Conservation (phyloP, 306 rosid species). For the Cucurbita argyrosperma region DNA sequence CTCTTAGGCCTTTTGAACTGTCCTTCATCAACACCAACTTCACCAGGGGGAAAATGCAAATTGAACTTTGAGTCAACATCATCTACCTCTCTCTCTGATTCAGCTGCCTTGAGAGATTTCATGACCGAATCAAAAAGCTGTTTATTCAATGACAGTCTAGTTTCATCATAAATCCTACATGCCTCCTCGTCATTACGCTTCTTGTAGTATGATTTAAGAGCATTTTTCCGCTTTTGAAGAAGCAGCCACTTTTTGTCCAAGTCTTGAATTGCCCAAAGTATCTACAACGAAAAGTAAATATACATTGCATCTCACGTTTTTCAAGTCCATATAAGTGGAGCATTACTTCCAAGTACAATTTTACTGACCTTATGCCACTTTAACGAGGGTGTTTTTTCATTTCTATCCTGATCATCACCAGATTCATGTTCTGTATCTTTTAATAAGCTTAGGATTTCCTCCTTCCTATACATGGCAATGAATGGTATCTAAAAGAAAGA, state of each 20-base stretch:
- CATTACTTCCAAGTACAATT: background rate
- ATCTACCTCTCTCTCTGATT: constrained; percentile 91
- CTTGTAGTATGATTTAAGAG: constrained; percentile 58
- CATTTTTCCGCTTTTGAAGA: constrained; percentile 85
- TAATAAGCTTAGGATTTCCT: constrained; percentile 72
- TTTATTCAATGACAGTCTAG: constrained; percentile 52
- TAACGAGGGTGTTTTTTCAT: constrained; percentile 42
- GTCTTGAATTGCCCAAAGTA: constrained; percentile 89
- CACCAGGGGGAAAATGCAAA: constrained; percentile 93
- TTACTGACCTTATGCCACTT: constrained; percentile 83
- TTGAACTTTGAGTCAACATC: constrained; percentile 96
- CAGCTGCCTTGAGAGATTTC: constrained; percentile 83
- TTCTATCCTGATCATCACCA: constrained; percentile 45
- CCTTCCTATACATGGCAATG: constrained; percentile 86
- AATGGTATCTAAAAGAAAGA: constrained; percentile 55
- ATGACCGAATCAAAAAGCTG: constrained; percentile 78
- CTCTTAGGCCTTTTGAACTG: constrained; percentile 87
- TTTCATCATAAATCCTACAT: constrained; percentile 64
- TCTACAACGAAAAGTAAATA: constrained; percentile 24
- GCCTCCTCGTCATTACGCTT: constrained; percentile 83
- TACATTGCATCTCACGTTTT: constrained; percentile 1
- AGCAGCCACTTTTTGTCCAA: constrained; percentile 90
- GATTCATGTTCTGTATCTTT: constrained; percentile 48
- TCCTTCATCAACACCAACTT: constrained; percentile 87
- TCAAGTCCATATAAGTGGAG: background rate